Percentiles rank a stretch among this genome's conserved stretches.
Conservation (phyloP, 2,329 filamentous ascomycete species). For the Pseudocercospora pini-densiflorae region DNA sequence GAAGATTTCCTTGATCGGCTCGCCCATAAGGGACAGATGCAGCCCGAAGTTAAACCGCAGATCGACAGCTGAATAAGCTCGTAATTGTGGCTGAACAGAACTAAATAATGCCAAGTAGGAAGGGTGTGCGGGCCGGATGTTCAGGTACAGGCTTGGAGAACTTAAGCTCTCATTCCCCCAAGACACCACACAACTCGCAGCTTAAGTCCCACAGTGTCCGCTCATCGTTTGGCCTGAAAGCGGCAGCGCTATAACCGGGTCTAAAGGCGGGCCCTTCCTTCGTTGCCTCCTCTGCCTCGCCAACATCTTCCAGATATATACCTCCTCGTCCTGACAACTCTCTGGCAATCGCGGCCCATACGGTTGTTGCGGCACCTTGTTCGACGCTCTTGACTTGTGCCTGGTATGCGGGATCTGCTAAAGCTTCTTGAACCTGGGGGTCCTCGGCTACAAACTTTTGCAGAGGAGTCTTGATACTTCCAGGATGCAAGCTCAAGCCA, state of each 20-base stretch:
- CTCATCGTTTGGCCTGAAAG: not conserved
- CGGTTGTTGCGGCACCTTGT: slow-evolving; percentile 55
- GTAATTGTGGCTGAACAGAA: not conserved
- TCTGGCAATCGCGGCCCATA: slow-evolving; percentile 49
- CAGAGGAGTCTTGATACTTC: slow-evolving; percentile 43
- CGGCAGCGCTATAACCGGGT: not conserved
- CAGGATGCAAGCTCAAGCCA: slow-evolving; percentile 52
- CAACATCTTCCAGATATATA: slow-evolving; percentile 30
- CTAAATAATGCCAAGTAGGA: not conserved
- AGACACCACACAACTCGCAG: not conserved
- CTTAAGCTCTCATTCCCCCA: not conserved
- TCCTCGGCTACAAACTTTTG: slow-evolving; percentile 23
- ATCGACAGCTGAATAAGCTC: not conserved
- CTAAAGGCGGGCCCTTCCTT: slow-evolving; percentile 31
- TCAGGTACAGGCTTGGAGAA: not conserved
- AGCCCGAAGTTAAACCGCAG: not conserved
- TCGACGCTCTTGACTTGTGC: slow-evolving; percentile 39
- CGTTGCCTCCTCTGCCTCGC: slow-evolving; percentile 42
- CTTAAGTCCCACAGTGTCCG: not conserved
- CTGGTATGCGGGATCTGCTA: slow-evolving; percentile 16
- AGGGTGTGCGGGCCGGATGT: not conserved
- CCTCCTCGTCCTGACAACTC: slow-evolving; percentile 45
- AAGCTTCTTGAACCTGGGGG: slow-evolving; percentile 11
- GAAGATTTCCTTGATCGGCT: not conserved
- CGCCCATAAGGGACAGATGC: not conserved